Evolutionary conservation across 352 stramenopile genomes (phyloP), one percentile per base, ranked within the genome.

Genomic region (Phytophthora hibernalis): DNA sequence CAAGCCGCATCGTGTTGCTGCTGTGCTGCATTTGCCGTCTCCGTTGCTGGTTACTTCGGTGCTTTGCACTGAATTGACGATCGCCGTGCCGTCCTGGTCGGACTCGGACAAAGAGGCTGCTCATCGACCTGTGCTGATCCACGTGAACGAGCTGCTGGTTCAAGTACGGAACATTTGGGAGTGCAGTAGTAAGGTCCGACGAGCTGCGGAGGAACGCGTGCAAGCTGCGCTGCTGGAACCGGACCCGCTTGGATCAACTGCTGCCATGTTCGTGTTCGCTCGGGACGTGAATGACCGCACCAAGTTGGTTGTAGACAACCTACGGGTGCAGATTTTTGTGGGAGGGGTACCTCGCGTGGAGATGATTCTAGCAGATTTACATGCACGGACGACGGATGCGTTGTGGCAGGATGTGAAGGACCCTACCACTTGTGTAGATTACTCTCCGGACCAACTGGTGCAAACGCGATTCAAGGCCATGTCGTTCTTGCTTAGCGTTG

Each of bases 351-450:
- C 76, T 22, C 70, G 80, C 13, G 45, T 87, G 26, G 71, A 78
- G 13, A 28, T 89, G 5, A 69, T 77, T 42, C 54, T 91, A 22
- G 28, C 48, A 0, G 61, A 72, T 38, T 77, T 91, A 21, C 69
- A 87, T 43, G 79, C 77, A 16, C 81, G 81, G 15, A 87, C 83
- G 22, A 90, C 81, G 2, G 86, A 91, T 43, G 73, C 83, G 11
- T 20, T 89, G 54, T 87, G 83, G 79, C 81, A 90, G 59, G 81
- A 89, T 58, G 83, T 91, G 56, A 76, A 77, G 18, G 76, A 91
- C 24, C 74, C 87, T 16, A 78, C 77, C 8, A 62, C 62, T 20
- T 87, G 77, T 30, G 76, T 90, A 7, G 81, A 90, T 15, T 80
- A 79, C 11, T 90, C 83, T 1, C 83, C 83, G 0, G 81, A 91